Percentiles rank a stretch among this genome's conserved stretches.
These are phyloP conservation scores for Heteromeles arbutifolia DNA, from an alignment of 306 rosid genomes.

Conservation along the genomic window DNA sequence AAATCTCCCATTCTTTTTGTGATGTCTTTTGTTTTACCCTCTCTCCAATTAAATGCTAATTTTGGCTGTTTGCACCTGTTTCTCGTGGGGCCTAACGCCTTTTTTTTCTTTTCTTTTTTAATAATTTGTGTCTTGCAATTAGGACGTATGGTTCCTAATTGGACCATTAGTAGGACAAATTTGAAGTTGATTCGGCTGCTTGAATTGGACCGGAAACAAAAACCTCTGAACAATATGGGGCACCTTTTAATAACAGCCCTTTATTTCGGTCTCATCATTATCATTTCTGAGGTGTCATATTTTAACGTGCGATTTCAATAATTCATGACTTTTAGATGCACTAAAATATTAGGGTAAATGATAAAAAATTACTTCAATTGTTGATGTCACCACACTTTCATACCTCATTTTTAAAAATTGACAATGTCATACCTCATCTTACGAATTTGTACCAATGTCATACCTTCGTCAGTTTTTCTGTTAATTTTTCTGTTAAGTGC, in stretches of 20 bases:
- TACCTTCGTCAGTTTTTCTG: no score
- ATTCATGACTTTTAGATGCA: background rate
- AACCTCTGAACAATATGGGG: slow-evolving; percentile 4
- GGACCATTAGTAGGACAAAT: slow-evolving; percentile 26
- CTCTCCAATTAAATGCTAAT: slow-evolving; percentile 36
- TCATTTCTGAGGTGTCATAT: background rate
- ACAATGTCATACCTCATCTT: no score
- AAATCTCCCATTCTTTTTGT: slow-evolving; percentile 44
- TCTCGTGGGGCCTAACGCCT: slow-evolving; percentile 18
- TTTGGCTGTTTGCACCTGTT: slow-evolving; percentile 35
- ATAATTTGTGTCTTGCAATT: slow-evolving; percentile 14
- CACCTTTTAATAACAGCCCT: background rate
- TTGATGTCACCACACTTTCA: no score
- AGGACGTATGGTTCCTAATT: slow-evolving; percentile 21
- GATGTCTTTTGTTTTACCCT: slow-evolving; percentile 43
- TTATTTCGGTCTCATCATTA: background rate
- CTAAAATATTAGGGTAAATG: no score
- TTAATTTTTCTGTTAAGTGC: no score
- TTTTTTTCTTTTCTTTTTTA: background rate
- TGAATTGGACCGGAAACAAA: background rate
- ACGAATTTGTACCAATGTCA: no score
- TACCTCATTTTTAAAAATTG: no score
- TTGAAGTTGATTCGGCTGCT: slow-evolving; percentile 16
- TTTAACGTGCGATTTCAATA: no score
- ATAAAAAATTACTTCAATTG: no score